Evolutionary conservation across 2,329 filamentous ascomycete species (phyloP).

Genomic region (Paraphaeosphaeria sporulosa): DNA sequence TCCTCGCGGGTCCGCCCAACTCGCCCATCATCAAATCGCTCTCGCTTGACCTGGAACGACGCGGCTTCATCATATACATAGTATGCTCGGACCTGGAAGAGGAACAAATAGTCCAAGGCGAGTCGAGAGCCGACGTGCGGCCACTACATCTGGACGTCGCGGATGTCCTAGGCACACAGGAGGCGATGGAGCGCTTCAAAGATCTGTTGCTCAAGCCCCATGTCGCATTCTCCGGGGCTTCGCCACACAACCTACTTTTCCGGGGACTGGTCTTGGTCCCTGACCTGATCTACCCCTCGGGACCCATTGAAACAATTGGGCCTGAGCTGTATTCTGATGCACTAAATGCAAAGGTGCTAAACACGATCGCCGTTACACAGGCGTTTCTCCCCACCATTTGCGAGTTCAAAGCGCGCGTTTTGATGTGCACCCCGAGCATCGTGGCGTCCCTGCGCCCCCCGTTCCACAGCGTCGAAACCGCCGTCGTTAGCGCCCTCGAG

Average conservation of each 20-base stretch:
- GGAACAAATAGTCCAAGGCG: slow-evolving; percentile 76
- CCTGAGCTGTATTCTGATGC: slow-evolving; percentile 86
- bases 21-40: slow-evolving; percentile 85
- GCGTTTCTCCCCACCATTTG: slow-evolving; percentile 71
- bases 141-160: slow-evolving; percentile 84
- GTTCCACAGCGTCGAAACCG: slow-evolving; percentile 85
- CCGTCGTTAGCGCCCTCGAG: slow-evolving; percentile 84
- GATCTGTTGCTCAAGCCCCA: slow-evolving; percentile 77
- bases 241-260: slow-evolving; percentile 77
- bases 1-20: slow-evolving; percentile 86
- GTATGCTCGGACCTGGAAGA: slow-evolving; percentile 87
- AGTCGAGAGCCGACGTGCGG: slow-evolving; percentile 82
- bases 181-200: slow-evolving; percentile 75
- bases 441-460: slow-evolving; percentile 81
- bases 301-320: slow-evolving; percentile 84
- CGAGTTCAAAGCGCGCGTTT: slow-evolving; percentile 68
- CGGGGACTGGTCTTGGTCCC: slow-evolving; percentile 85
- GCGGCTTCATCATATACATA: slow-evolving; percentile 92
- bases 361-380: slow-evolving; percentile 87
- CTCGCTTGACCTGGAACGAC: slow-evolving; percentile 83
- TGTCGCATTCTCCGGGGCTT: slow-evolving; percentile 76
- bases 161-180: slow-evolving; percentile 73
- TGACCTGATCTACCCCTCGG: slow-evolving; percentile 77
- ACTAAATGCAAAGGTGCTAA: slow-evolving; percentile 89
- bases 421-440: slow-evolving; percentile 81